phyloP scores from a whole-genome alignment of 2,329 filamentous ascomycete genomes.

The Diaporthe amygdali region DNA sequence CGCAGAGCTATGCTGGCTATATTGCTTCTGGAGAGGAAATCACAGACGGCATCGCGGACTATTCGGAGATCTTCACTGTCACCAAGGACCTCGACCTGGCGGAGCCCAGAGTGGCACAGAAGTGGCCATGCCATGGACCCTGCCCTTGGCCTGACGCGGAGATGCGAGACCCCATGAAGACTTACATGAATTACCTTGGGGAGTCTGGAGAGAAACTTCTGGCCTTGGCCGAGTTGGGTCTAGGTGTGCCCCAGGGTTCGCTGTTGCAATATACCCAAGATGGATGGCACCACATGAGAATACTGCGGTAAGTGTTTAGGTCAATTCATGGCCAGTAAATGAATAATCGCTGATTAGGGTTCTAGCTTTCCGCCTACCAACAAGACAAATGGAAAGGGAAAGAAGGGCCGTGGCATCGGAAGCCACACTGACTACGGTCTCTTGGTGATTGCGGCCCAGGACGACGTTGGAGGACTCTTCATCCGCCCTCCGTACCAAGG shows the following conservation, averaged over 20 bases:
- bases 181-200: constrained; percentile 47
- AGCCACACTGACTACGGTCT: constrained; percentile 58
- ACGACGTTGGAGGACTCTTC: constrained; percentile 55
- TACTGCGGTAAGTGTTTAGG: constrained; percentile 44
- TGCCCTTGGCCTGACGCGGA: constrained; percentile 51
- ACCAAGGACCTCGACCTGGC: constrained; percentile 49
- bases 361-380: constrained; percentile 39
- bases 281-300: constrained; percentile 57
- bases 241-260: constrained; percentile 44
- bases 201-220: constrained; percentile 50
- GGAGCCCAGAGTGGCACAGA: constrained; percentile 44
- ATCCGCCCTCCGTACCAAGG: constrained; percentile 46
- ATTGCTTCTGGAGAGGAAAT: constrained; percentile 55
- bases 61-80: constrained; percentile 58
- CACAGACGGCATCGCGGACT: constrained; percentile 54
- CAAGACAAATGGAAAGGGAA: constrained; percentile 53
- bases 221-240: constrained; percentile 49
- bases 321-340: neutral
- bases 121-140: constrained; percentile 56
- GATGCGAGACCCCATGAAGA: constrained; percentile 45
- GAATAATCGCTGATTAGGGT: neutral
- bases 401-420: constrained; percentile 54
- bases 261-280: constrained; percentile 49
- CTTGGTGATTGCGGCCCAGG: constrained; percentile 55
- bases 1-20: constrained; percentile 52